Evolutionary conservation across 441 rosid genomes (phyloP), one percentile per base, ranked within the genome.

Genomic region (Euphorbia neoarborescens): DNA sequence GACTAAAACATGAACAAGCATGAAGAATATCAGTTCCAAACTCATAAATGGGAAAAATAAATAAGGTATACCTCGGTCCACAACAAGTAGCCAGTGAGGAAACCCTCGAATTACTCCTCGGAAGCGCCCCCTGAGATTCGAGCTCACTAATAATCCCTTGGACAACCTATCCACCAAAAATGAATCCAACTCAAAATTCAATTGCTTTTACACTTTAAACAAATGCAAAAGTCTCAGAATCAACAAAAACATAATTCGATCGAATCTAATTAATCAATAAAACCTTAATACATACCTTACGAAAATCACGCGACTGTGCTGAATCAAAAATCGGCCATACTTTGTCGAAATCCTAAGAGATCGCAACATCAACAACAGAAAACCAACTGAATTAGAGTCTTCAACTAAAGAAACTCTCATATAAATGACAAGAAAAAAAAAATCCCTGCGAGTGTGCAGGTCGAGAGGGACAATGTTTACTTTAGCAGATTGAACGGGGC

Each of bases 321-420:
- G 99, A 95, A 88, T 95, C 99, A 71, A 95, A 95, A 88, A 95
- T 92, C 78, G 99, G 99, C 99, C 98, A 95, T 30, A 95, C 98
- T 85, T 87, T 90, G 66, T 95, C 98, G 79, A 95, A 95, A 90
- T 95, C 98, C 98, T 95, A 85, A 71, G 76, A 88, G 88, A 88
- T 86, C 86, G 75, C 74, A 71, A 70, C 69, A 66, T 51, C 24
- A 66, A 13, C 27, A 61, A 63, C 44, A 17, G 6, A 71, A 28
- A 62, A 71, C 51, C 50, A 58, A 46, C 66, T 1, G 37, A 73
- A 69, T 59, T 13, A 19, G 40, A 73, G 34, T 63, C 68, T 51
- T 27, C 65, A 44, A 72, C 30, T 17, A 53, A 54, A 51, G n/a
- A 22, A 3, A 24, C 17, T 9, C 37, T 4, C n/a, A 24, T n/a